Base-by-base conservation (phyloP, 306 rosid genomes). In the Rosa lucieae region DNA sequence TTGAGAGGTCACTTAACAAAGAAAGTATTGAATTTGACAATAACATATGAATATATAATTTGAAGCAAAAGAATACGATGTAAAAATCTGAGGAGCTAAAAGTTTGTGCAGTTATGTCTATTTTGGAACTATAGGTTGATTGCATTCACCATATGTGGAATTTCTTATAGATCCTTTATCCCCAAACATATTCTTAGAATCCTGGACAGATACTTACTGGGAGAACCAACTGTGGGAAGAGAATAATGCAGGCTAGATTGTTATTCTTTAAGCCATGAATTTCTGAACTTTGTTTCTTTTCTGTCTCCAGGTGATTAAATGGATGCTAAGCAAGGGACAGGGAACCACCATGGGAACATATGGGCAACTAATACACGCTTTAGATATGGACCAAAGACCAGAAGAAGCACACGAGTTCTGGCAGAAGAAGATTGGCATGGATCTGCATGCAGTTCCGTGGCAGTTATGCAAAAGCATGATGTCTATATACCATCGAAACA, bases 291-390 rank as follows among this genome's bases (percentile, higher is more conserved):
- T 29, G 20, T 37, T 40, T 68, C 76, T 62, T 40, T 70, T 75
- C 35, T 52, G 78, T 53, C 77, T 56, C 62, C 55, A 93, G 98
- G 91, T 91, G 67, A 95, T 92, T 80, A 95, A 95, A 80, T 95
- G 97, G 99, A 95, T 95, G 92, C 83, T 95, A 84, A 95, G 97
- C 94, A 95, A 91, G 85, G 97, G 97, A 66, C 97, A 94, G 78
- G 99, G 99, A 72, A 94, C 76, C 72, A 92, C 99, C 43, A 77
- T 91, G 98, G 88, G 92, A 67, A 89, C 91, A 52, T 95, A 95
- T 62, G 90, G 89, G 76, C 98, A 91, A 83, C 75, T 95, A 72
- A 86, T 95, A 72, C 83, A 79, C 68, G 98, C 99, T 73, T 86
- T 95, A 72, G 97, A 92, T 77, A 91, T 89, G 98, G 99, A 95